Conservation (phyloP, 2,329 filamentous ascomycete genomes). For the Aspergillus uvarum region DNA sequence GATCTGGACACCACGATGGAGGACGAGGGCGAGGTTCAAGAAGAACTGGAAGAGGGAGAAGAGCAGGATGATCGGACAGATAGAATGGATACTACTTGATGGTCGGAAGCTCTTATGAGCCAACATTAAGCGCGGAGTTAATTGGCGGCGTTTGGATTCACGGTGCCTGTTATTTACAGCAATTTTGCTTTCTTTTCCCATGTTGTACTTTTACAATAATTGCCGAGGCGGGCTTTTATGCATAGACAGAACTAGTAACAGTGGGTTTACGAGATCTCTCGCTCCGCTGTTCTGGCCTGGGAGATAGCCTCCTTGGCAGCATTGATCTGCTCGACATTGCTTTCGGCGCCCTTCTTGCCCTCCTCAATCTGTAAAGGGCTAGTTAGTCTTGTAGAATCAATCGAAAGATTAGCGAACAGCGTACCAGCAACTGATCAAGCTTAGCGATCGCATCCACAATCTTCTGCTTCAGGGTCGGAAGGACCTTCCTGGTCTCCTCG, state of each 20-base stretch:
- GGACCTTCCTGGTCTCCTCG: constrained; percentile 84
- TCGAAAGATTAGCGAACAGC: constrained; percentile 22
- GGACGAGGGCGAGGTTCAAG: constrained; percentile 49
- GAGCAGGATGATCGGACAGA: constrained; percentile 53
- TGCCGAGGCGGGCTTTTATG: neutral
- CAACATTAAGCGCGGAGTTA: constrained; percentile 32
- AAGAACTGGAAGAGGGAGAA: constrained; percentile 51
- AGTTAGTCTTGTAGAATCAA: neutral
- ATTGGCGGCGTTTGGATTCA: constrained; percentile 23
- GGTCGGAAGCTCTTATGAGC: constrained; percentile 12
- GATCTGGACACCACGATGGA: constrained; percentile 60
- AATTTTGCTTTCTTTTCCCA: constrained; percentile 15
- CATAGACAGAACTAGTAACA: neutral
- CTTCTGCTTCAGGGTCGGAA: constrained; percentile 68
- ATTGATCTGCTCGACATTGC: constrained; percentile 43
- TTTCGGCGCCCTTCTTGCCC: constrained; percentile 40
- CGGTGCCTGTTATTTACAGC: constrained; percentile 20
- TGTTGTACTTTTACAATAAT: constrained; percentile 3
- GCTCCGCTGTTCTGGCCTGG: constrained; percentile 39
- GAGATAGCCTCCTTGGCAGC: constrained; percentile 45
- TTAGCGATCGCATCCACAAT: constrained; percentile 70
- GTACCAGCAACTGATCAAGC: constrained; percentile 73
- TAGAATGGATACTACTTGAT: constrained; percentile 64
- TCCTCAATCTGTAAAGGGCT: constrained; percentile 34
- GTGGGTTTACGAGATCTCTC: constrained; percentile 36